Evolutionary conservation across 2,329 filamentous ascomycete species (phyloP), one percentile per base, ranked within the genome.

Genomic region (Rugonectria rugulosa): DNA sequence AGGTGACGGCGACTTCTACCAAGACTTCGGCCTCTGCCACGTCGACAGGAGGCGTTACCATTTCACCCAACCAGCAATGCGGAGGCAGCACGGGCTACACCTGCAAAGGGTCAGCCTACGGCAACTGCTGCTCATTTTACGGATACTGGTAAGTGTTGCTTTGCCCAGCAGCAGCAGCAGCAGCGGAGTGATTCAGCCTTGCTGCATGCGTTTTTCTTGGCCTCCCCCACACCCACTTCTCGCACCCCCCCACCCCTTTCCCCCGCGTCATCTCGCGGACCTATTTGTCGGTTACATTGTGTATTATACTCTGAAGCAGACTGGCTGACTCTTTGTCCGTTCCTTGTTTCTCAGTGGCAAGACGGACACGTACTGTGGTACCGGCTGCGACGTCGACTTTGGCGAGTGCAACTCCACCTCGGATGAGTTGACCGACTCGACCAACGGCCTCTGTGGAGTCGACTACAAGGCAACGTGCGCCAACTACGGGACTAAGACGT

Each of bases 61-160:
- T 72, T 4, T 73, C 73, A 5, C 70, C 69, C 7, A 66, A 77
- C 58, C 72, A 75, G 49, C 65, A 49, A 29, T 78, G 76, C 48
- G 76, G 75, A 31, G 72, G 70, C 37, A 49, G 59, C 19, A 68
- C 58, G 9, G 70, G 68, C 6, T 73, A 74, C 47, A 73, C 70
- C 7, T 79, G 77, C 51, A 63, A 70, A 41, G 71, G 68, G 19
- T 75, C 73, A 0, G 46, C 24, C 12, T 73, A 70, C 43, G 74
- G 74, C 6, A 68, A 69, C 59, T 78, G 77, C 62, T 79, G 77
- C 53, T 77, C 75, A 3, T 67, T 63, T 52, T 73, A 72, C 48
- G 75, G 75, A n/a, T 77, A 62, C 56, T 79, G 75, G 74, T 74
- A 64, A 64, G 70, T 64, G 31, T 23, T n/a, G 19, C 17, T 21